phyloP scores from a whole-genome alignment of 371 early-diverging fungal species.

The Mortierella sp. region DNA sequence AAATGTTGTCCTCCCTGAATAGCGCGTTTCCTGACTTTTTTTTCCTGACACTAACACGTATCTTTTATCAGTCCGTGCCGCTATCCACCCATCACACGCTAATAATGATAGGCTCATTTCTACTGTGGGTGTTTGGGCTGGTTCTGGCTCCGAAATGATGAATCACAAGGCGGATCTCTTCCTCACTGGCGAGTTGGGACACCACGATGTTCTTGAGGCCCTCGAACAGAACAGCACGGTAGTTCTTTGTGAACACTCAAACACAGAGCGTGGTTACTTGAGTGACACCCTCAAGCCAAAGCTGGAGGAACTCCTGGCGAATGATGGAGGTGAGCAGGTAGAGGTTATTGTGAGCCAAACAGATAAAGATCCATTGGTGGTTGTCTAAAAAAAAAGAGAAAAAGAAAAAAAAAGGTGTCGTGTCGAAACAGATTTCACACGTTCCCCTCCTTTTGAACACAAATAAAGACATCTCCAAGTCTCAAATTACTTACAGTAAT shows the following conservation, averaged over 20 bases:
- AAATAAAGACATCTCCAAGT: too few relatives aligned
- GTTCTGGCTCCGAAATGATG: constrained; percentile 74
- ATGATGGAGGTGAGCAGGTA: constrained; percentile 63
- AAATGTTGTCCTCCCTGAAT: too few relatives aligned
- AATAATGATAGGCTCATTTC: constrained; percentile 63
- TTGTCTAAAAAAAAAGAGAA: constrained; percentile 62
- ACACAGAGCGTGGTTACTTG: constrained; percentile 96
- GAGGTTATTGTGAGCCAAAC: constrained; percentile 75
- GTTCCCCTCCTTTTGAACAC: too few relatives aligned
- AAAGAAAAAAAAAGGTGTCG: too few relatives aligned
- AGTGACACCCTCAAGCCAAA: constrained; percentile 72
- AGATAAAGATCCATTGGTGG: constrained; percentile 80
- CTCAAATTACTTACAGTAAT: too few relatives aligned
- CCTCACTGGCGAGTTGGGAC: constrained; percentile 96
- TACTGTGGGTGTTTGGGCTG: constrained; percentile 95
- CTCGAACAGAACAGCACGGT: constrained; percentile 83
- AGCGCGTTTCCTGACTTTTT: background rate
- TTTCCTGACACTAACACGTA: constrained; percentile 1
- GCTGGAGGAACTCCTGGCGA: constrained; percentile 68
- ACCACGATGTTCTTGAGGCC: constrained; percentile 92
- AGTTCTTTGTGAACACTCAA: constrained; percentile 94
- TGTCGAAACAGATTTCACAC: too few relatives aligned
- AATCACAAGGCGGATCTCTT: constrained; percentile 74
- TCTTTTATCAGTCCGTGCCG: constrained; percentile 74
- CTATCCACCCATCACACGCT: constrained; percentile 68